Percentiles rank a stretch among this genome's conserved stretches.
These are phyloP conservation scores for Coemansia umbellata DNA, from an alignment of 192 early-diverging fungal species.

Conservation along the genomic window DNA sequence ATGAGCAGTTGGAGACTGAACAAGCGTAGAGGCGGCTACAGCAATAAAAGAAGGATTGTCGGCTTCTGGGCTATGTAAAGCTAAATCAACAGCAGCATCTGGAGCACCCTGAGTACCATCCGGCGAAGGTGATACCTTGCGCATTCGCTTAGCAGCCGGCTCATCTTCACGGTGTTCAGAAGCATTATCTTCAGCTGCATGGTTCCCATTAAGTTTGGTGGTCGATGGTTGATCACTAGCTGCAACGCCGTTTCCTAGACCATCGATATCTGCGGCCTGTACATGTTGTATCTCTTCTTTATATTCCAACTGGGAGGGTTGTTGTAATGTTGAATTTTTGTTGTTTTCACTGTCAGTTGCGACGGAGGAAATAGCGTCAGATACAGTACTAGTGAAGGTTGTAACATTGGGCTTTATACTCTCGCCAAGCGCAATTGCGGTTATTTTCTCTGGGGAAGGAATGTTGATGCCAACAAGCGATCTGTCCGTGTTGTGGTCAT, in stretches of 20 bases:
- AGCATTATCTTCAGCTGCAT: not conserved
- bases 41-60: not conserved
- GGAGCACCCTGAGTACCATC: not conserved
- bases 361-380: too few relatives aligned
- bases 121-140: slow-evolving; percentile 8
- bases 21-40: not conserved
- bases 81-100: not conserved
- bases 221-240: not conserved
- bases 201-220: slow-evolving; percentile 9
- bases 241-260: not conserved
- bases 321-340: too few relatives aligned
- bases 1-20: slow-evolving; percentile 1
- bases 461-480: slow-evolving; percentile 23
- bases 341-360: too few relatives aligned
- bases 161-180: slow-evolving; percentile 2
- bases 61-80: not conserved
- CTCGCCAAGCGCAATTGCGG: slow-evolving; percentile 11
- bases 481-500: slow-evolving; percentile 11
- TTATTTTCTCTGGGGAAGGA: slow-evolving; percentile 30
- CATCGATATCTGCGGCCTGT: too few relatives aligned
- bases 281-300: too few relatives aligned
- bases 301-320: too few relatives aligned
- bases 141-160: slow-evolving; percentile 35
- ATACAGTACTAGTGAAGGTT: too few relatives aligned
- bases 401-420: too few relatives aligned